These are phyloP conservation scores for Raphidocelis subcapitata DNA, from an alignment of 139 green algal species.

Conservation along the genomic window DNA sequence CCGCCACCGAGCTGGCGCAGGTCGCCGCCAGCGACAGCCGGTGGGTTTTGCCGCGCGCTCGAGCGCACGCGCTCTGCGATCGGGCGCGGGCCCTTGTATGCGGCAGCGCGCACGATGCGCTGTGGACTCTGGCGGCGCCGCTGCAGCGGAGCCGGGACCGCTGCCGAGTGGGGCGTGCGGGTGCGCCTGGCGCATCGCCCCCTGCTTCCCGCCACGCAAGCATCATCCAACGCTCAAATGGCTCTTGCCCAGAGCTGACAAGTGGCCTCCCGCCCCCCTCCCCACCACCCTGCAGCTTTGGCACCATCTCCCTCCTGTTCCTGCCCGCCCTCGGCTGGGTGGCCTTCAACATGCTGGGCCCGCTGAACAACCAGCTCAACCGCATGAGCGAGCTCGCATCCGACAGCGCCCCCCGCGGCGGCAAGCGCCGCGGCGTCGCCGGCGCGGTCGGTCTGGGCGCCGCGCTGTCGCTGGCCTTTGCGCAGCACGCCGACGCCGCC, in stretches of 20 bases:
- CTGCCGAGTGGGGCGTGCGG: no score
- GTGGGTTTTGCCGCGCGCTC: slow-evolving; percentile 49
- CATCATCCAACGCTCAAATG: no score
- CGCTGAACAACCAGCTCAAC: slow-evolving; percentile 61
- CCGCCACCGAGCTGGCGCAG: slow-evolving; percentile 59
- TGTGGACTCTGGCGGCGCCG: no score
- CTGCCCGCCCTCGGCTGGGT: slow-evolving; percentile 71
- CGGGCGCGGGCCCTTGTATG: slow-evolving; percentile 52
- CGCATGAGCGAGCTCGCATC: slow-evolving; percentile 56
- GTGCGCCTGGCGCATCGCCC: no score
- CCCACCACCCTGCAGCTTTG: slow-evolving; percentile 47
- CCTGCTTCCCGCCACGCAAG: no score
- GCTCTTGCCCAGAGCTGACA: slow-evolving; percentile 41
- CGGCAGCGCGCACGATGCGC: no score
- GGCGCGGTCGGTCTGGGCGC: slow-evolving; percentile 29
- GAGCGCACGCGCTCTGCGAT: slow-evolving; percentile 40
- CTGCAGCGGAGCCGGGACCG: no score
- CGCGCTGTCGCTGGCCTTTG: slow-evolving; percentile 37
- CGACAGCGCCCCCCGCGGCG: neutral
- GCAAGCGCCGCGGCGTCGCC: neutral
- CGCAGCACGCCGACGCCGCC: slow-evolving; percentile 41
- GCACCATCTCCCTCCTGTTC: slow-evolving; percentile 51
- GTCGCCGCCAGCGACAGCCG: slow-evolving; percentile 68
- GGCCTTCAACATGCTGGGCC: slow-evolving; percentile 71
- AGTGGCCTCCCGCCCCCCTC: slow-evolving; percentile 59